Evolutionary conservation across 2,329 filamentous ascomycete species (phyloP).

Genomic region (Ascosphaera aggregata): DNA sequence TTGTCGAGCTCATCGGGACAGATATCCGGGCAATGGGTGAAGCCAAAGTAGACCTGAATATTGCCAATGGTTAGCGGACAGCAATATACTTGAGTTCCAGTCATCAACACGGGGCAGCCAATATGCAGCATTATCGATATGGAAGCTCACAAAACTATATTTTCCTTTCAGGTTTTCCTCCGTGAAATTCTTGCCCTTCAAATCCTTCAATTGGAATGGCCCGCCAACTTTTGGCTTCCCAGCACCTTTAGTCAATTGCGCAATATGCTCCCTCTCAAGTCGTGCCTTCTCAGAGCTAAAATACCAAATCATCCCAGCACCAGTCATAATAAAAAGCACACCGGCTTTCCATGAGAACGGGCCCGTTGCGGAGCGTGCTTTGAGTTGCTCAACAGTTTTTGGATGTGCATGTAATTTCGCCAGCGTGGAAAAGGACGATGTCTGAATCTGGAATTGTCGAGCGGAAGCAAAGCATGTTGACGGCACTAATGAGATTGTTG

Average conservation of each 20-base stretch:
- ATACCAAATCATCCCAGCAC: slow-evolving; percentile 59
- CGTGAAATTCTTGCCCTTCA: slow-evolving; percentile 55
- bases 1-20: slow-evolving; percentile 98
- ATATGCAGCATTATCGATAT: too few relatives aligned
- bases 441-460: not conserved
- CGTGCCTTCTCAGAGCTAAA: slow-evolving; percentile 85
- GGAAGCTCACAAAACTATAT: slow-evolving; percentile 31
- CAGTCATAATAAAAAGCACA: slow-evolving; percentile 59
- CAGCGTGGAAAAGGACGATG: not conserved
- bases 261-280: slow-evolving; percentile 69
- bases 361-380: slow-evolving; percentile 16
- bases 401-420: slow-evolving; percentile 4
- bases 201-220: slow-evolving; percentile 57
- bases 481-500: too few relatives aligned
- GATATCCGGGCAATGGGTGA: slow-evolving; percentile 95
- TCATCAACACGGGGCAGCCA: too few relatives aligned
- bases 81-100: too few relatives aligned
- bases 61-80: too few relatives aligned
- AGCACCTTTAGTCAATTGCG: slow-evolving; percentile 79
- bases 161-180: slow-evolving; percentile 66
- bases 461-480: not conserved
- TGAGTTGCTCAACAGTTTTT: slow-evolving; percentile 19
- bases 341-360: slow-evolving; percentile 91
- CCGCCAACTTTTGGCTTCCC: slow-evolving; percentile 87
- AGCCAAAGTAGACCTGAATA: slow-evolving; percentile 78